phyloP scores from a whole-genome alignment of 768 basidiomycete species.

The Boletus insuetus region DNA sequence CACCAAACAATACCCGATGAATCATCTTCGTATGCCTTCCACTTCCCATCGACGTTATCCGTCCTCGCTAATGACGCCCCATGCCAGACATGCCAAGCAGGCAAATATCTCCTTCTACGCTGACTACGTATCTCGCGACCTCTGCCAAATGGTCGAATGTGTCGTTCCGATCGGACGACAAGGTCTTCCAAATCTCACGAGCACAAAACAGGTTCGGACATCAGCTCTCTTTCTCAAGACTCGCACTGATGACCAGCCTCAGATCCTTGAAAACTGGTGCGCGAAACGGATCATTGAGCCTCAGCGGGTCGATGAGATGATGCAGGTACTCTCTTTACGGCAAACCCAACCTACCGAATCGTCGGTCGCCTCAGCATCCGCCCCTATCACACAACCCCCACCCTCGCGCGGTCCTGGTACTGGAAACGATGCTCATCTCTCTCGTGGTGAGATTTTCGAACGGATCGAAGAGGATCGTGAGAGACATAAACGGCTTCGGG shows the following conservation, averaged over 20 bases:
- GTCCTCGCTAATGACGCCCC: neutral
- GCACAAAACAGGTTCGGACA: slow-evolving; percentile 73
- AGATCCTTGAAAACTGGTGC: slow-evolving; percentile 90
- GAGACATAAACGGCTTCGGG: slow-evolving; percentile 58
- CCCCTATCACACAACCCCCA: slow-evolving; percentile 16
- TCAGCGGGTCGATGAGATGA: slow-evolving; percentile 68
- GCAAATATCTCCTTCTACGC: slow-evolving; percentile 60
- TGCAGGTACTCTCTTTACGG: slow-evolving; percentile 53
- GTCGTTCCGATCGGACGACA: slow-evolving; percentile 90
- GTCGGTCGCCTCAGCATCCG: slow-evolving; percentile 16
- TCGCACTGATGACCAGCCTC: too few species aligned
- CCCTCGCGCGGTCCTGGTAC: neutral
- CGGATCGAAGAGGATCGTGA: slow-evolving; percentile 93
- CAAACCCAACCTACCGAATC: slow-evolving; percentile 23
- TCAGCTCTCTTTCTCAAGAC: too few species aligned
- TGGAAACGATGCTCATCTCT: slow-evolving; percentile 33
- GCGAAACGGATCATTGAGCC: slow-evolving; percentile 82
- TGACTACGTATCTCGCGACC: slow-evolving; percentile 73
- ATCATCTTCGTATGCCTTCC: slow-evolving; percentile 19
- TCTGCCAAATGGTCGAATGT: slow-evolving; percentile 71
- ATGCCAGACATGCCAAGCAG: slow-evolving; percentile 32
- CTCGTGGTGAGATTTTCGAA: slow-evolving; percentile 70
- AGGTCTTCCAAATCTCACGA: slow-evolving; percentile 83
- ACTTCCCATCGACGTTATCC: neutral
- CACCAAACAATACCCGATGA: slow-evolving; percentile 35